phyloP scores from a whole-genome alignment of 2,329 filamentous ascomycete genomes.

The Diaporthe helianthi region DNA sequence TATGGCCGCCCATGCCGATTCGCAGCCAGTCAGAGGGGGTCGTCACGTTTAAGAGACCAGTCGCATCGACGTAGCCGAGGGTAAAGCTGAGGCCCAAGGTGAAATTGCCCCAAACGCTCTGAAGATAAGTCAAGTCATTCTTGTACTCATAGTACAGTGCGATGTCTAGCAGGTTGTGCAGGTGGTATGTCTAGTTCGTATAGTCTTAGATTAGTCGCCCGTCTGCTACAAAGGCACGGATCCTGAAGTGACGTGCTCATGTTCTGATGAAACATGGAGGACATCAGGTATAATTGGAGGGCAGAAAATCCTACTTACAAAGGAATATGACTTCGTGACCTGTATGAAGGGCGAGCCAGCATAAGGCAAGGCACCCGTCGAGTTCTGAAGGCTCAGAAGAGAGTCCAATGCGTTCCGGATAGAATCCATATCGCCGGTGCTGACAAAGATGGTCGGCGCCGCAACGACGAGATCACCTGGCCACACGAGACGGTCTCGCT shows the following conservation, averaged over 20 bases:
- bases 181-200: slow-evolving; percentile 56
- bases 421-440: slow-evolving; percentile 59
- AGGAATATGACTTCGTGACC: slow-evolving; percentile 43
- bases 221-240: too few relatives aligned
- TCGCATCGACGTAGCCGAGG: slow-evolving; percentile 43
- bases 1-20: slow-evolving; percentile 57
- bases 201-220: too few relatives aligned
- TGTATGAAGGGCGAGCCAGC: slow-evolving; percentile 52
- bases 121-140: slow-evolving; percentile 56
- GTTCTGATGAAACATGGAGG: too few relatives aligned
- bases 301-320: slow-evolving; percentile 35
- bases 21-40: slow-evolving; percentile 58
- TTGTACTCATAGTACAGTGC: slow-evolving; percentile 65
- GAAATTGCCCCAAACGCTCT: slow-evolving; percentile 56
- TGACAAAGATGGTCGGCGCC: slow-evolving; percentile 59
- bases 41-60: slow-evolving; percentile 56
- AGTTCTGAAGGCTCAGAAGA: slow-evolving; percentile 53
- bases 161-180: slow-evolving; percentile 64
- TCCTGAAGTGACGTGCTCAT: too few relatives aligned
- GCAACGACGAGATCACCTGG: slow-evolving; percentile 67
- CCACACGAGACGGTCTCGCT: slow-evolving; percentile 66
- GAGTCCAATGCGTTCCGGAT: slow-evolving; percentile 57
- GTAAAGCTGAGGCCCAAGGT: slow-evolving; percentile 52
- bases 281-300: too few relatives aligned
- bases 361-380: slow-evolving; percentile 50